Conservation (phyloP, 768 basidiomycete genomes). For the Clitopilus hobsonii region DNA sequence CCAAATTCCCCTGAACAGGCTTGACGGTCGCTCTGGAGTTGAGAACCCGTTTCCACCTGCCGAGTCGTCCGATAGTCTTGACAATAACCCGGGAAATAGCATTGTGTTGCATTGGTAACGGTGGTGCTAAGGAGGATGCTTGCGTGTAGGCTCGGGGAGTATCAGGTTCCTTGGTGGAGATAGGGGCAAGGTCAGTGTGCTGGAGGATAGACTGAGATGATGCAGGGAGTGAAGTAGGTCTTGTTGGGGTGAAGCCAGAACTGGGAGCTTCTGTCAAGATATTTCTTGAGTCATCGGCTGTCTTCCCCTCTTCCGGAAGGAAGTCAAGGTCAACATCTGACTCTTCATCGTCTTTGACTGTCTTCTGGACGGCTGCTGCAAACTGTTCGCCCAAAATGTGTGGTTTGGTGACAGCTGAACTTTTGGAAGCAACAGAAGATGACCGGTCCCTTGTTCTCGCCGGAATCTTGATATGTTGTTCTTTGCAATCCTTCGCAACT, state of each 20-base stretch:
- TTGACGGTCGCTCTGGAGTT: slow-evolving; percentile 37
- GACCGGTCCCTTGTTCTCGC: slow-evolving; percentile 26
- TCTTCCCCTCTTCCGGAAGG: slow-evolving; percentile 41
- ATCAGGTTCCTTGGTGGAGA: slow-evolving; percentile 19
- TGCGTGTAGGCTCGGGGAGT: slow-evolving; percentile 31
- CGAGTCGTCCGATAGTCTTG: slow-evolving; percentile 78
- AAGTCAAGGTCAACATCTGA: slow-evolving; percentile 81
- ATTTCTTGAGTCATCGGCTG: slow-evolving; percentile 14
- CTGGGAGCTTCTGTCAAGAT: not conserved
- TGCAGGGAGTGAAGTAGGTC: slow-evolving; percentile 44
- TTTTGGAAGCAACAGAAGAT: slow-evolving; percentile 27
- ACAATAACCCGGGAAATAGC: slow-evolving; percentile 72
- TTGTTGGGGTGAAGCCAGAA: slow-evolving; percentile 13
- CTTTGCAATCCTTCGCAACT: slow-evolving; percentile 78
- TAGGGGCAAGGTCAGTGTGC: slow-evolving; percentile 45
- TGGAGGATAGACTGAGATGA: slow-evolving; percentile 61
- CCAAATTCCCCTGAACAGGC: slow-evolving; percentile 26
- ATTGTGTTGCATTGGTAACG: slow-evolving; percentile 53
- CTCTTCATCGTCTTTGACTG: slow-evolving; percentile 44
- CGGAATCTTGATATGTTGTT: slow-evolving; percentile 47
- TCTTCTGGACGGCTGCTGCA: slow-evolving; percentile 51
- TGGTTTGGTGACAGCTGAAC: slow-evolving; percentile 26
- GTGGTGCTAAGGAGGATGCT: slow-evolving; percentile 23
- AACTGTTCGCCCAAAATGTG: slow-evolving; percentile 62
- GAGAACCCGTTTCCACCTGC: slow-evolving; percentile 77